Percentiles rank a stretch among this genome's conserved stretches.
Conservation (phyloP, 148 eudicot species). For the Vaccinium darrowii region DNA sequence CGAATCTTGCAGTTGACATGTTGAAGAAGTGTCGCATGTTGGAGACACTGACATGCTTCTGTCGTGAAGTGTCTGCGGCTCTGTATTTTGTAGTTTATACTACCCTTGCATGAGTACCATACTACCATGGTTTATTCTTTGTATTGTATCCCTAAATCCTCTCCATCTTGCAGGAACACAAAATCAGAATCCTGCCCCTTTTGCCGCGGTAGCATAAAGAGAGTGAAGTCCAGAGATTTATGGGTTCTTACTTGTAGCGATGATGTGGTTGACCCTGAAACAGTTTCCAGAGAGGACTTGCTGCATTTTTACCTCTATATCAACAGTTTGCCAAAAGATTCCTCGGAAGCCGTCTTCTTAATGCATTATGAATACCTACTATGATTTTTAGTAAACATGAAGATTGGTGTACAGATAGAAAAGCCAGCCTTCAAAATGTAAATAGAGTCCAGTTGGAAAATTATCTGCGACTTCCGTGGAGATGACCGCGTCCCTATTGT, state of each 20-base stretch:
- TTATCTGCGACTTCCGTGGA: background rate
- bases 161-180: conserved; percentile 49
- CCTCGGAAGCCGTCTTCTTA: conserved; percentile 51
- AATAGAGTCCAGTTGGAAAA: conserved; percentile 34
- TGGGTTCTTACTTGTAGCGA: conserved; percentile 70
- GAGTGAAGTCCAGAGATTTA: conserved; percentile 73
- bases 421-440: conserved; percentile 42
- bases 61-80: background rate
- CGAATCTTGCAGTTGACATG: background rate
- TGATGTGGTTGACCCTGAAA: conserved; percentile 58
- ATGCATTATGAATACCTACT: conserved; percentile 66
- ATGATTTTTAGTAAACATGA: conserved; percentile 24
- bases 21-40: background rate
- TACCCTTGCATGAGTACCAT: background rate
- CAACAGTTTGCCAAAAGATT: conserved; percentile 64
- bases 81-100: background rate
- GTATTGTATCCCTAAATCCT: background rate
- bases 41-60: background rate
- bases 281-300: conserved; percentile 58
- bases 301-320: conserved; percentile 59
- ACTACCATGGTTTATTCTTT: background rate
- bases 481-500: background rate
- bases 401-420: conserved; percentile 31
- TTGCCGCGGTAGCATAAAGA: conserved; percentile 69
- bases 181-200: conserved; percentile 85